A percentile compares a stretch with the other conserved stretches of the same genome.
These are phyloP conservation scores for Rhynchosporium agropyri DNA, from an alignment of 2,329 filamentous ascomycete species.

Conservation along the genomic window DNA sequence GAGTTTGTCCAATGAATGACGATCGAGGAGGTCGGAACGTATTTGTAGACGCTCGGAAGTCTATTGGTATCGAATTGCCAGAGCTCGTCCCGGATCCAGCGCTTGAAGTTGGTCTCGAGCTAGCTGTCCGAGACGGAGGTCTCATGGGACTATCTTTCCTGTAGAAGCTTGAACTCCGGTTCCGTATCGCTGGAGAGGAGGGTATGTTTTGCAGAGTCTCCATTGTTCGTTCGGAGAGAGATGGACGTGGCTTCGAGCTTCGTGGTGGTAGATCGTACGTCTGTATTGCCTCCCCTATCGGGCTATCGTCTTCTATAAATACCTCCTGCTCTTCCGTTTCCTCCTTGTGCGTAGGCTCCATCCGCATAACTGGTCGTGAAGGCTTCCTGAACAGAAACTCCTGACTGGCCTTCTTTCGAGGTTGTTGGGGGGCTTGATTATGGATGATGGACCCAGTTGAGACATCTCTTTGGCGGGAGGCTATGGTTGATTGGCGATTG, in stretches of 20 bases:
- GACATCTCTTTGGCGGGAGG: constrained; percentile 23
- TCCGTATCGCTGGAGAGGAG: constrained; percentile 71
- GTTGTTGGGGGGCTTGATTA: constrained; percentile 22
- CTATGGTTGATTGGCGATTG: constrained; percentile 19
- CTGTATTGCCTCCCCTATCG: constrained; percentile 25
- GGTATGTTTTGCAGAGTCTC: constrained; percentile 80
- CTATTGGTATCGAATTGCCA: constrained; percentile 43
- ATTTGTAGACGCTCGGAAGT: constrained; percentile 49
- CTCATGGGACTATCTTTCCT: constrained; percentile 60
- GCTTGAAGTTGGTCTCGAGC: constrained; percentile 57
- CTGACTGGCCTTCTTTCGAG: constrained; percentile 30
- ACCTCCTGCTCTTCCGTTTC: constrained; percentile 19
- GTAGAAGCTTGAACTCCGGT: constrained; percentile 73
- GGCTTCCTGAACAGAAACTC: constrained; percentile 33
- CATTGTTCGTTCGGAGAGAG: constrained; percentile 81
- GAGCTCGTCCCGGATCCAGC: constrained; percentile 52
- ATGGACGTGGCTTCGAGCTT: constrained; percentile 47
- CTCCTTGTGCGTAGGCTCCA: constrained; percentile 10
- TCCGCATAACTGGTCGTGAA: constrained; percentile 25
- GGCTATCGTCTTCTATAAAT: constrained; percentile 24
- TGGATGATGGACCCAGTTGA: constrained; percentile 26
- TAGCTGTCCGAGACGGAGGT: constrained; percentile 53
- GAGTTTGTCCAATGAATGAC: constrained; percentile 49
- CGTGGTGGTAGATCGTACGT: constrained; percentile 13
- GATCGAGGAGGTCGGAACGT: constrained; percentile 50